phyloP scores from a whole-genome alignment of 345 rosid genomes.

The Sonneratia caseolaris region DNA sequence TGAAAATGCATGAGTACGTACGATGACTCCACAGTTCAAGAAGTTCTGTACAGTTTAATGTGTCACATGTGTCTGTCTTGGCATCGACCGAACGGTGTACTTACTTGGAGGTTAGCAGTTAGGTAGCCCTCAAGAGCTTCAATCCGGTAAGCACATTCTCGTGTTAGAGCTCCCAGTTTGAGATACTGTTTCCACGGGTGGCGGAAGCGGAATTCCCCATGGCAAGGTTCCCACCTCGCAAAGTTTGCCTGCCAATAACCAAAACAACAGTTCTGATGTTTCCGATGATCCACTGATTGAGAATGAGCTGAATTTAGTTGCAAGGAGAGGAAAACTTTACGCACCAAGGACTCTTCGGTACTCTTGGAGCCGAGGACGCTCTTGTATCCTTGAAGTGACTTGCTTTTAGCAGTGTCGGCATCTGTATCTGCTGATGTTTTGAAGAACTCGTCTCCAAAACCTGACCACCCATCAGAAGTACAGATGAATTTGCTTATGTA shows the following conservation, averaged over 20 bases:
- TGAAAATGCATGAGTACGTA: conserved; percentile 13
- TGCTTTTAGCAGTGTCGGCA: conserved; percentile 18
- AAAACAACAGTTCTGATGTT: neutral
- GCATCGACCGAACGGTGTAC: neutral
- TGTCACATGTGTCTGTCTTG: neutral
- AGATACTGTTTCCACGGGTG: conserved; percentile 80
- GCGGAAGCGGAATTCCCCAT: conserved; percentile 53
- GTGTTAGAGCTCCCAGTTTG: conserved; percentile 31
- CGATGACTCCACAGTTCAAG: neutral
- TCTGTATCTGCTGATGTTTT: conserved; percentile 15
- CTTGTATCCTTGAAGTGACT: conserved; percentile 35
- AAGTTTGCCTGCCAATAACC: conserved; percentile 46
- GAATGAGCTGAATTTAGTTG: neutral
- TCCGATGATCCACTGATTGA: neutral
- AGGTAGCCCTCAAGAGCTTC: conserved; percentile 53
- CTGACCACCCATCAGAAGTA: conserved; percentile 13
- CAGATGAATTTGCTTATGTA: neutral
- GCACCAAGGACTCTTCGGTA: conserved; percentile 63
- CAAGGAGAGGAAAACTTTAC: neutral
- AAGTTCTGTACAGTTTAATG: neutral
- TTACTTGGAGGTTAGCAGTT: conserved; percentile 31
- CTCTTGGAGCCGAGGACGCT: conserved; percentile 52
- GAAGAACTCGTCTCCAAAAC: conserved; percentile 48
- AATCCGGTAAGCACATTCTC: conserved; percentile 54
- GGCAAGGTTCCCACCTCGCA: conserved; percentile 84